phyloP scores from a whole-genome alignment of 768 basidiomycete species.

The Naganishia vishniacii region DNA sequence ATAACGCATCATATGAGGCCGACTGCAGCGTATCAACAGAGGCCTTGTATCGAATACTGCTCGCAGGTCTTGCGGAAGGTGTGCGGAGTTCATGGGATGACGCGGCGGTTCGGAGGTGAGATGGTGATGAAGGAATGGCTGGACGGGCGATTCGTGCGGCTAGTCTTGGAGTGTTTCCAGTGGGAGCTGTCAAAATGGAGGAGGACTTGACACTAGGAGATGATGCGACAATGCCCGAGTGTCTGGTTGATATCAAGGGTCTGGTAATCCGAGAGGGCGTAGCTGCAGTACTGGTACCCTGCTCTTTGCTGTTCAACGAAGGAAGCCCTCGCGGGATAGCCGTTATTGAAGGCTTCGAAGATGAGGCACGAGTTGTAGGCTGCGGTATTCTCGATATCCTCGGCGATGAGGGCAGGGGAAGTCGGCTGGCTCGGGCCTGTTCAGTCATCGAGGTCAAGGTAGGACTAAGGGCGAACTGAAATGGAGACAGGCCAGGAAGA shows the following conservation, averaged over 20 bases:
- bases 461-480: too few relatives aligned
- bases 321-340: background rate
- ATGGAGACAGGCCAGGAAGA: too few relatives aligned
- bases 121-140: background rate
- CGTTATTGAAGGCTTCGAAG: background rate
- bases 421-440: background rate
- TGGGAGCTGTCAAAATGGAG: background rate
- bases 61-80: background rate
- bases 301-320: background rate
- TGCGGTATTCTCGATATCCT: background rate
- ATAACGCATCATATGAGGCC: background rate
- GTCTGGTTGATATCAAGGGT: background rate
- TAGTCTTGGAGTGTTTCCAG: background rate
- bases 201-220: background rate
- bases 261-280: background rate
- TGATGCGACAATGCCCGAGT: background rate
- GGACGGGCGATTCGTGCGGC: background rate
- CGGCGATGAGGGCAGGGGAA: background rate
- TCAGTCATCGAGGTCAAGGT: background rate
- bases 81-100: background rate
- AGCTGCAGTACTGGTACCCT: background rate
- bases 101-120: background rate
- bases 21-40: background rate
- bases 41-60: background rate
- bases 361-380: background rate